A percentile compares a stretch with the other conserved stretches of the same genome.
Conservation (phyloP, 805 yeast genomes). For the Metschnikowia shivogae region DNA sequence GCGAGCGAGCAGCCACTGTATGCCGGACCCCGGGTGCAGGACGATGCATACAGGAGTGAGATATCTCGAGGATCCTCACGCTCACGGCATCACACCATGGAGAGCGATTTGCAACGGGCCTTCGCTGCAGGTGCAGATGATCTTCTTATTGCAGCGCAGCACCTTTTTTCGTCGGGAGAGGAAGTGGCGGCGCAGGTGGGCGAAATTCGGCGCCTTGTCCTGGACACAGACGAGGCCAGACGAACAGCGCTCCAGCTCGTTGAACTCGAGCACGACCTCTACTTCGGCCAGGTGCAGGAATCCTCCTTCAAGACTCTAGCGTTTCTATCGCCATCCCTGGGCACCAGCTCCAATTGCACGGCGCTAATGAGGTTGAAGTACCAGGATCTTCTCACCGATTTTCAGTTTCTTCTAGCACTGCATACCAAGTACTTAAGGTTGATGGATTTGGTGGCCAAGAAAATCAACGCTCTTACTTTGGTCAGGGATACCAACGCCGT, state of each 20-base stretch:
- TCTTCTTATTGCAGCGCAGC: background rate
- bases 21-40: too few species aligned
- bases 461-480: slow-evolving; percentile 18
- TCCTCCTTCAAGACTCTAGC: slow-evolving; percentile 7
- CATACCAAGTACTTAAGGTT: slow-evolving; percentile 14
- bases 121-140: background rate
- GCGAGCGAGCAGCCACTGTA: too few species aligned
- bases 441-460: slow-evolving; percentile 31
- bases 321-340: slow-evolving; percentile 11
- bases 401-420: slow-evolving; percentile 20
- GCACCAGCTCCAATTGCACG: slow-evolving; percentile 3
- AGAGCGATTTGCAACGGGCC: too few species aligned
- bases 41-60: too few species aligned
- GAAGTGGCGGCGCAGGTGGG: background rate
- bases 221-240: background rate
- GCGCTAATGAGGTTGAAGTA: slow-evolving; percentile 24
- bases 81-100: too few species aligned
- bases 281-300: background rate
- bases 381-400: slow-evolving; percentile 33
- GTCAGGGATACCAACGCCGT: slow-evolving; percentile 3
- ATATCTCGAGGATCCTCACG: too few species aligned
- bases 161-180: background rate
- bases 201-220: too few species aligned
- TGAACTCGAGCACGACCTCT: slow-evolving; percentile 10
- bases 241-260: background rate